Evolutionary conservation across 2,329 filamentous ascomycete species (phyloP), one percentile per base, ranked within the genome.

Genomic region (Ascochyta fabae): DNA sequence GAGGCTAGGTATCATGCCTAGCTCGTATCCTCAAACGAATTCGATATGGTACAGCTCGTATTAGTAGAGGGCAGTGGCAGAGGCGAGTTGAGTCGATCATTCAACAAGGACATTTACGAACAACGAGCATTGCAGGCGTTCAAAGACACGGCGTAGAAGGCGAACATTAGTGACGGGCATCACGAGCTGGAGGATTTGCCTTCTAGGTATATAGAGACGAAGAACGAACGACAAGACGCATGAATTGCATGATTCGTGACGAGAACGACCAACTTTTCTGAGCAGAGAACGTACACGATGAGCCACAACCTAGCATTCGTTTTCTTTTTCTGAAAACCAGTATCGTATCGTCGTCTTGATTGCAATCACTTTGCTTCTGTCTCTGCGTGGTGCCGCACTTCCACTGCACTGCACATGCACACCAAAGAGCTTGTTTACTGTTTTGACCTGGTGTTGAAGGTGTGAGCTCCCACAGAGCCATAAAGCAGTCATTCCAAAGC

Each of bases 121-220:
- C 47, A 42, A 47, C 16, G 38, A 51, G 53, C 53, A 56, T 56
- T 51, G 33, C 27, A 56, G 53, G 53, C 53, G 53, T 56, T 56
- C 29, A 46, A 34, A 22, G 53, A 33, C 9, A 56, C 19, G 53
- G 53, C 47, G 53, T 56, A 33, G 39, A 50, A 29, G 53, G 42
- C 26, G 38, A 22, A 56, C 22, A 47, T 50, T 39, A 43, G 47
- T 42, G 36, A 47, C 9, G 33, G 22, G 26, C 27, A 39, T 23
- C 16, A 41, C 44, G 10, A 46, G 38, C 43, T 41, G 51, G n/a
- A 26, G 29, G 3, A 9, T 29, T 35, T 27, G 26, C 3, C 19
- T 22, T 34, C 26, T 29, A 35, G 33, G 19, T 6, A 19, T 15
- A 15, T 26, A 13, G 26, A 40, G 34, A 44, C 6, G 8, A 40